Conservation (phyloP, 2,329 filamentous ascomycete genomes). For the Corynespora cassiicola region DNA sequence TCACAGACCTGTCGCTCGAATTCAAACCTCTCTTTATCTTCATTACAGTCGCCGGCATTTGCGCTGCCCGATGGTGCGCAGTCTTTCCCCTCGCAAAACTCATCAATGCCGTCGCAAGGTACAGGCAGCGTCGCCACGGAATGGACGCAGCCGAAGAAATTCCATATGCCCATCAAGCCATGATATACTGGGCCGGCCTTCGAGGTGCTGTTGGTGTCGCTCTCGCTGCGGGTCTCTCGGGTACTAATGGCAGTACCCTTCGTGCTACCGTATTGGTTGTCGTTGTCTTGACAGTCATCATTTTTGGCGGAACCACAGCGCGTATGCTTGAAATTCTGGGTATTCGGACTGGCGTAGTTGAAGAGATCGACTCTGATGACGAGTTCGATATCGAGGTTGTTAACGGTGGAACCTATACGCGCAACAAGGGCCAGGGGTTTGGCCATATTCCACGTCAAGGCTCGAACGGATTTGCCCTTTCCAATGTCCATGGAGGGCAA, state of each 20-base stretch:
- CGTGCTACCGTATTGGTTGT: slow-evolving; percentile 97
- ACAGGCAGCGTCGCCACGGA: slow-evolving; percentile 79
- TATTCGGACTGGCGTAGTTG: slow-evolving; percentile 95
- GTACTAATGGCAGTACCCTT: slow-evolving; percentile 80
- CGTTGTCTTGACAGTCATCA: slow-evolving; percentile 96
- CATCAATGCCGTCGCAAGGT: slow-evolving; percentile 93
- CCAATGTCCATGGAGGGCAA: slow-evolving; percentile 56
- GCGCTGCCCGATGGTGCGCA: slow-evolving; percentile 87
- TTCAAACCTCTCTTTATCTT: slow-evolving; percentile 97
- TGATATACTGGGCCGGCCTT: slow-evolving; percentile 99
- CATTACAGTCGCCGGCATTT: slow-evolving; percentile 89
- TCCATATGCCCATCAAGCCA: slow-evolving; percentile 95
- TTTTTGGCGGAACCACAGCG: slow-evolving; percentile 96
- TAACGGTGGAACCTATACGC: slow-evolving; percentile 75
- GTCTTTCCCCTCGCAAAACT: slow-evolving; percentile 90
- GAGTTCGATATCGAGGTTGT: slow-evolving; percentile 92
- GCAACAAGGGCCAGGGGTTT: slow-evolving; percentile 77
- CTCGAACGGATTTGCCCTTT: slow-evolving; percentile 62
- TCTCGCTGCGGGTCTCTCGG: slow-evolving; percentile 84
- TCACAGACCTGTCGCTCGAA: slow-evolving; percentile 85
- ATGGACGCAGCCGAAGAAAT: slow-evolving; percentile 83
- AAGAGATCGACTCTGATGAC: slow-evolving; percentile 96
- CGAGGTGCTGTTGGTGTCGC: slow-evolving; percentile 96
- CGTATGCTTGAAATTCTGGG: slow-evolving; percentile 97
- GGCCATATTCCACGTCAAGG: slow-evolving; percentile 73